Percentiles rank a stretch among this genome's conserved stretches.
phyloP scores from a whole-genome alignment of 257 asterid species.

The Fraxinus quadrangulata region DNA sequence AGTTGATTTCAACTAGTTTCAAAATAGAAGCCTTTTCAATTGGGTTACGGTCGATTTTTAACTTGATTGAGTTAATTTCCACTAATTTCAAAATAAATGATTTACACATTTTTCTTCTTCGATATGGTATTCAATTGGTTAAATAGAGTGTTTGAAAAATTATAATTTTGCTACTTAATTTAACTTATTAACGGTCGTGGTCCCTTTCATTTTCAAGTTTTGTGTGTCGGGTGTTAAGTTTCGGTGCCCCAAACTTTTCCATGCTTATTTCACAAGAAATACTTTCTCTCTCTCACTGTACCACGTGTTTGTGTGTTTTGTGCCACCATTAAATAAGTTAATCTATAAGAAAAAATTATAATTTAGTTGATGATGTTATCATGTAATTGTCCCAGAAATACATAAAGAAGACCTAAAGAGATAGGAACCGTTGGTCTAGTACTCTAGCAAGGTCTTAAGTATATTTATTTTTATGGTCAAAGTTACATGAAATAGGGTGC shows the following conservation, averaged over 20 bases:
- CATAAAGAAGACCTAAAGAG: conserved; percentile 41
- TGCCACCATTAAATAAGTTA: conserved; percentile 22
- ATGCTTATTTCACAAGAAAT: conserved; percentile 23
- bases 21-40: too few relatives aligned
- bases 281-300: conserved; percentile 23
- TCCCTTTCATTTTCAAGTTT: conserved; percentile 45
- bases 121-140: too few relatives aligned
- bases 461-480: conserved; percentile 45
- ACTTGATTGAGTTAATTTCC: too few relatives aligned
- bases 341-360: background rate
- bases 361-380: conserved; percentile 29
- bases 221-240: too few relatives aligned
- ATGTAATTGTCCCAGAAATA: conserved; percentile 22
- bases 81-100: background rate
- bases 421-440: conserved; percentile 29
- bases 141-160: too few relatives aligned
- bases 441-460: conserved; percentile 21
- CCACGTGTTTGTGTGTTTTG: conserved; percentile 34
- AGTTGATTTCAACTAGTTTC: background rate
- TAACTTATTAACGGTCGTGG: conserved; percentile 38
- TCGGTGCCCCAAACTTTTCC: conserved; percentile 25
- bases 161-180: conserved; percentile 12
- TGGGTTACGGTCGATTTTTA: too few relatives aligned
- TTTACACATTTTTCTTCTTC: background rate
- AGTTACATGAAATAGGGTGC: conserved; percentile 41